Evolutionary conservation across 495 filamentous ascomycete genomes (phyloP).

Genomic region (Xylaria telfairii): DNA sequence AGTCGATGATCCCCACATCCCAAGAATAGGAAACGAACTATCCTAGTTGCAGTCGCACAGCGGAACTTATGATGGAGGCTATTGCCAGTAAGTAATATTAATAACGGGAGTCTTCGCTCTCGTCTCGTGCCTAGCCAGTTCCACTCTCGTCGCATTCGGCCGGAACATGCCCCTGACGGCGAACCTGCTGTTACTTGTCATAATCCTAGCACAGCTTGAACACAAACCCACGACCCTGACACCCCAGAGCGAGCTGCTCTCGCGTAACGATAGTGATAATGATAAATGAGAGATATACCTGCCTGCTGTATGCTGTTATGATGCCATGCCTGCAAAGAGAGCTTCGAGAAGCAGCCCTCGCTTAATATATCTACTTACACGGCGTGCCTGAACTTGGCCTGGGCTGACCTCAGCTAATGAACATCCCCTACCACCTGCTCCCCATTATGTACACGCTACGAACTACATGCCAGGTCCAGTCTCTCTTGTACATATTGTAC

Average conservation of each 20-base stretch:
- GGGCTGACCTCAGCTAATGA: conserved; percentile 19
- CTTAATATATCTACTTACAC: conserved; percentile 11
- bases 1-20: conserved; percentile 18
- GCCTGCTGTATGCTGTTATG: no score
- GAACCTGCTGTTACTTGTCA: conserved; percentile 21
- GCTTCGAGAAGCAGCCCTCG: background rate
- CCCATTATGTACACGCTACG: background rate
- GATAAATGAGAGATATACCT: conserved; percentile 5
- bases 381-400: conserved; percentile 13
- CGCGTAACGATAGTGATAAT: conserved; percentile 3
- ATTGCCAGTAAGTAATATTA: conserved; percentile 11
- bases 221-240: conserved; percentile 10
- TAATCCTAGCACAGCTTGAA: background rate
- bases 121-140: background rate
- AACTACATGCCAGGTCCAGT: background rate
- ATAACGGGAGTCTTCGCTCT: conserved; percentile 7
- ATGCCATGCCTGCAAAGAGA: background rate
- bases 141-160: conserved; percentile 9
- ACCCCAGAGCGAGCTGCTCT: conserved; percentile 2
- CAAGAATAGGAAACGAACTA: conserved; percentile 24
- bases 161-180: conserved; percentile 3
- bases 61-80: background rate
- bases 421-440: background rate
- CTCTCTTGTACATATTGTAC: background rate
- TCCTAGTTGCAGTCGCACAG: background rate